These are phyloP conservation scores for Houttuynia cordata DNA, from an alignment of 164 flowering plant genomes.

Conservation along the genomic window DNA sequence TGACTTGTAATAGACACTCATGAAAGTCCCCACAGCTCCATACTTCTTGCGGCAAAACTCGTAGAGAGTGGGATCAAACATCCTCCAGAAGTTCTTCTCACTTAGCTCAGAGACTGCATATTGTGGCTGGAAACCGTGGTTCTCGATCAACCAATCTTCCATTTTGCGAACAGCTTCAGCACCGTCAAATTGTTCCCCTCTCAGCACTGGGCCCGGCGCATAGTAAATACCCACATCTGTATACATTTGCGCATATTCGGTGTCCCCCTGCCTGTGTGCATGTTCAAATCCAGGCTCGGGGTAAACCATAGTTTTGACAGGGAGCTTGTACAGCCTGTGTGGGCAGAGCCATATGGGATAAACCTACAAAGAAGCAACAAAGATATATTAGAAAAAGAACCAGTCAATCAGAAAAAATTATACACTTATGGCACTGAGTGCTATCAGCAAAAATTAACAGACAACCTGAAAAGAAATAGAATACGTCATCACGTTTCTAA, in stretches of 20 bases:
- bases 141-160: conserved; percentile 94
- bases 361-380: conserved; percentile 27
- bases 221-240: conserved; percentile 94
- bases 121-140: conserved; percentile 94
- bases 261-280: conserved; percentile 76
- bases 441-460: too few relatives aligned
- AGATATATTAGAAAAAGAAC: too few relatives aligned
- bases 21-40: conserved; percentile 91
- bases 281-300: conserved; percentile 94
- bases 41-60: conserved; percentile 79
- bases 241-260: conserved; percentile 85
- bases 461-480: too few relatives aligned
- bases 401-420: background rate
- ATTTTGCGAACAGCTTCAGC: conserved; percentile 71
- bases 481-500: too few relatives aligned
- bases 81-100: conserved; percentile 93
- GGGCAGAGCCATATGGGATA: conserved; percentile 99
- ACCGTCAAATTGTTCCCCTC: conserved; percentile 93
- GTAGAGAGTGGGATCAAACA: conserved; percentile 87
- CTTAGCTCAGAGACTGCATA: conserved; percentile 87
- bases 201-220: conserved; percentile 86
- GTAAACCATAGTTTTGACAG: conserved; percentile 75
- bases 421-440: too few relatives aligned
- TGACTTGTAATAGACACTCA: conserved; percentile 92
- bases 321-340: conserved; percentile 75